phyloP scores from a whole-genome alignment of 2,329 filamentous ascomycete genomes.

The Tolypocladium ovalisporum region DNA sequence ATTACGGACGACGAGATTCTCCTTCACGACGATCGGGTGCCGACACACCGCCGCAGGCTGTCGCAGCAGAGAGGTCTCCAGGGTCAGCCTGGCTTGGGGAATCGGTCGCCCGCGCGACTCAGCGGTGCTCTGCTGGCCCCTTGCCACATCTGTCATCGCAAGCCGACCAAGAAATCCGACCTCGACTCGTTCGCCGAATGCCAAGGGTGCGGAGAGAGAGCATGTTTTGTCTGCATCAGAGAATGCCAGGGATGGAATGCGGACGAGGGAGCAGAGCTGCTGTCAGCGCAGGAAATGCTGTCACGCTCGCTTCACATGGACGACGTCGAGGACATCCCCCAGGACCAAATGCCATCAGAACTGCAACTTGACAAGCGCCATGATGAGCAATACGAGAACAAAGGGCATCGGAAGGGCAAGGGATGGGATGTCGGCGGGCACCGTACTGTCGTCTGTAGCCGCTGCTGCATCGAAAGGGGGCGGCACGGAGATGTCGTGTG shows the following conservation, averaged over 20 bases:
- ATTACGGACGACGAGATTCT: conserved; percentile 13
- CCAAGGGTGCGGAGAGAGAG: conserved; percentile 46
- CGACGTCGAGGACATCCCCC: conserved; percentile 27
- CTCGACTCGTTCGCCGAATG: conserved; percentile 57
- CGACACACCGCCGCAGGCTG: conserved; percentile 12
- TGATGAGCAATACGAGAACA: not conserved
- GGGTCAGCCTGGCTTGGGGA: conserved; percentile 8
- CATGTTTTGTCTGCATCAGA: conserved; percentile 60
- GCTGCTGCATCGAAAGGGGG: conserved; percentile 57
- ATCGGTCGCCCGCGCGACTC: conserved; percentile 1
- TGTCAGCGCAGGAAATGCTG: conserved; percentile 23
- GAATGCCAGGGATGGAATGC: conserved; percentile 43
- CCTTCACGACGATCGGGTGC: conserved; percentile 6
- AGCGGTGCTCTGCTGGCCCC: conserved; percentile 29
- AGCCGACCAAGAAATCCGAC: conserved; percentile 53
- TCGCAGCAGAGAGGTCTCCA: conserved; percentile 14
- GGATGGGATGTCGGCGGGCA: conserved; percentile 34
- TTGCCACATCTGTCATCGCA: conserved; percentile 58
- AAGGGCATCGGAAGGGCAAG: conserved; percentile 3
- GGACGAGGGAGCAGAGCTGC: conserved; percentile 7
- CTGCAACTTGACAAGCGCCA: conserved; percentile 1
- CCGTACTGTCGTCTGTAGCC: conserved; percentile 49
- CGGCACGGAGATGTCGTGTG: conserved; percentile 56
- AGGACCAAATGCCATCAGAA: not conserved
- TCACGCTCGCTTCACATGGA: conserved; percentile 39